These are phyloP conservation scores for Castanea mollissima DNA, from an alignment of 306 rosid genomes.

Conservation along the genomic window DNA sequence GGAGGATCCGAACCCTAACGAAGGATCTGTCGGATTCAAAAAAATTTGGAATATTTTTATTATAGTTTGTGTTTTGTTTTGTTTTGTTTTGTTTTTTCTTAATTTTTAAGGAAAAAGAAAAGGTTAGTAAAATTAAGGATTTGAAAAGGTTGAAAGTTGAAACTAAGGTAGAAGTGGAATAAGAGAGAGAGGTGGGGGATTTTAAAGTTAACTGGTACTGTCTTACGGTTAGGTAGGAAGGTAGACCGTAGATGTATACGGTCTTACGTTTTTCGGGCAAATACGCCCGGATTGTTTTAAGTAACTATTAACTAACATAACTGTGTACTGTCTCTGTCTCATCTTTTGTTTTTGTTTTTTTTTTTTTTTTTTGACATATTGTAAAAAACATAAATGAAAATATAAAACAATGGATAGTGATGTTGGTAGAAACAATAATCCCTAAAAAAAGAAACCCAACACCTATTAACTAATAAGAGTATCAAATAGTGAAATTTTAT, in stretches of 20 bases:
- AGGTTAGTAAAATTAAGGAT: background rate
- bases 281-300: conserved; percentile 8
- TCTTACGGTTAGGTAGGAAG: background rate
- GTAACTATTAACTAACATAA: background rate
- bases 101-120: no score
- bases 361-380: background rate
- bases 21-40: conserved; percentile 57
- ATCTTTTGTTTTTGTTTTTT: no score
- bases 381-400: background rate
- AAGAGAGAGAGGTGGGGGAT: background rate
- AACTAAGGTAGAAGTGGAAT: background rate
- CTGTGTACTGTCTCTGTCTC: background rate
- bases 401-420: background rate
- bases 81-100: background rate
- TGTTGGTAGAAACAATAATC: no score
- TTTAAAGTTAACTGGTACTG: no score
- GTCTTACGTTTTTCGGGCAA: conserved; percentile 13
- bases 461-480: no score
- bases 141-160: background rate
- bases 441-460: no score
- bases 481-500: no score
- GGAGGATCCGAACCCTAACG: conserved; percentile 54
- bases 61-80: conserved; percentile 8
- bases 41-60: conserved; percentile 14
- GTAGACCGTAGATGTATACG: background rate